Base-by-base conservation (phyloP, 352 stramenopile species). In the Aphanomyces stellatus region DNA sequence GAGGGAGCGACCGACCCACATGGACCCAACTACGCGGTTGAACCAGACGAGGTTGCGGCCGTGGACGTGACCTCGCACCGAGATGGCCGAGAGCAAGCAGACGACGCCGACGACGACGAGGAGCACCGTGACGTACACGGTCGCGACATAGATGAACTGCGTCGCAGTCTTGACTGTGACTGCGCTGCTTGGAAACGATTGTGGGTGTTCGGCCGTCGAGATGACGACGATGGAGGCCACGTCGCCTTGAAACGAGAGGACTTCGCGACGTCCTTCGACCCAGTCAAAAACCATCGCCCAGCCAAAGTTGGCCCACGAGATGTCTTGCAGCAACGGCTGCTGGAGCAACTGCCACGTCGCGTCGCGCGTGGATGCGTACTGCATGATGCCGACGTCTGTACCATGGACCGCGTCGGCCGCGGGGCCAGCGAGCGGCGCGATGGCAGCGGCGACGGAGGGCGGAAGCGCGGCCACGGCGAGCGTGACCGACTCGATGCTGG, bases 191-290 rank as follows among this genome's bases (percentile, higher is more conserved):
- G n/a, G n/a, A n/a, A n/a, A n/a, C n/a, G n/a, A n/a, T n/a, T n/a
- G n/a, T n/a, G n/a, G n/a, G n/a, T n/a, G n/a, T n/a, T n/a, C n/a
- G n/a, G n/a, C n/a, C n/a, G n/a, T n/a, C n/a, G n/a, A n/a, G n/a
- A n/a, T n/a, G n/a, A n/a, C n/a, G n/a, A n/a, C n/a, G n/a, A n/a
- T n/a, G n/a, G n/a, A n/a, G n/a, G n/a, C n/a, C n/a, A n/a, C n/a
- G n/a, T 63, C 55, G 5, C 55, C 55, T 49, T 63, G 22, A 10
- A 63, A 63, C 55, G 30, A 48, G 24, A 63, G 22, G n/a, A 63
- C 55, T 27, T 63, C 55, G 10, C 55, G 41, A 5, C 24, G 22
- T 7, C 55, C 55, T 22, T 4, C 1, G 15, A 63, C 55, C 41
- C 55, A 63, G 22, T 63, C 55, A 25, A 42, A 10, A 24, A 63